These are phyloP conservation scores for Leccinum obscurum DNA, from an alignment of 768 basidiomycete species.

Conservation along the genomic window DNA sequence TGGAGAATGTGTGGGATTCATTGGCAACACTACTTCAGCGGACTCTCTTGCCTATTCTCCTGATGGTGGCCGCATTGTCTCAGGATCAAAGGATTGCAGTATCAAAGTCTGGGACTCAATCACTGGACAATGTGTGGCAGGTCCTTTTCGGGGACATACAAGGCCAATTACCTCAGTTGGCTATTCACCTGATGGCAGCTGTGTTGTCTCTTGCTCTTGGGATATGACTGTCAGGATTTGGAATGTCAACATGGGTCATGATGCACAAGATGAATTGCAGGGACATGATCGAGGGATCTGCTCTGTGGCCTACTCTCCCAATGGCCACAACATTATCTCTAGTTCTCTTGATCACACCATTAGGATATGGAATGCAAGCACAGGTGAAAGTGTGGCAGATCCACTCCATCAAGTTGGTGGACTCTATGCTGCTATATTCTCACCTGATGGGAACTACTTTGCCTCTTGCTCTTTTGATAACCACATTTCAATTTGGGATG, in stretches of 20 bases:
- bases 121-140: slow-evolving; percentile 14
- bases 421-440: slow-evolving; percentile 4
- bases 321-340: slow-evolving; percentile 15
- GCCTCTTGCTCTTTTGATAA: slow-evolving; percentile 13
- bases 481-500: slow-evolving; percentile 12
- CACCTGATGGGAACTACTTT: slow-evolving; percentile 24
- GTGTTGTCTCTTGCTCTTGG: slow-evolving; percentile 17
- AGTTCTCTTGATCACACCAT: slow-evolving; percentile 10
- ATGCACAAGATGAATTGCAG: neutral
- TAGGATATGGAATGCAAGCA: slow-evolving; percentile 9
- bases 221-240: slow-evolving; percentile 19
- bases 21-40: neutral
- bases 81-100: slow-evolving; percentile 22
- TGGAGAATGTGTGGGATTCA: slow-evolving; percentile 1
- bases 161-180: slow-evolving; percentile 3
- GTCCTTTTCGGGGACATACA: slow-evolving; percentile 20
- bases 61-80: slow-evolving; percentile 25
- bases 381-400: slow-evolving; percentile 7
- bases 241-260: slow-evolving; percentile 11
- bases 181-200: slow-evolving; percentile 21
- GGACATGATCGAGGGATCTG: slow-evolving; percentile 5
- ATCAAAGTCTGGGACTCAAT: slow-evolving; percentile 23
- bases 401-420: neutral
- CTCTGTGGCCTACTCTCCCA: slow-evolving; percentile 18
- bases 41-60: slow-evolving; percentile 26